phyloP scores from a whole-genome alignment of 163 green algal species.

The Scenedesmus sp. region DNA sequence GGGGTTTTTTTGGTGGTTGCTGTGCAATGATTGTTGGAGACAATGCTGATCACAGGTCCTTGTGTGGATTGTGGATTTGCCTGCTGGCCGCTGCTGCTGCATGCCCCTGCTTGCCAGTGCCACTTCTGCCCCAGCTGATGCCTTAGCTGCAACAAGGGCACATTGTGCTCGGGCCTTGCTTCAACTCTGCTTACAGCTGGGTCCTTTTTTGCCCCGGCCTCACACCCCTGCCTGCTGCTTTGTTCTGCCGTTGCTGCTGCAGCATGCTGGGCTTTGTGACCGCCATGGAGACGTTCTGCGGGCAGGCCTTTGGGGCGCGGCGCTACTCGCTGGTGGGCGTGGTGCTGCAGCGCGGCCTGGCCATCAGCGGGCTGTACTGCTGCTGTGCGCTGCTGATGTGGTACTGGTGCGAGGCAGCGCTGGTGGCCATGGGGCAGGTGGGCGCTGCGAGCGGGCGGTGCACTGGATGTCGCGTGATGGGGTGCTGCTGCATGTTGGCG shows the following conservation, averaged over 20 bases:
- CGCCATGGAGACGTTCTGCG: conserved; percentile 76
- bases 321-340: conserved; percentile 69
- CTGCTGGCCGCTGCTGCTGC: no score
- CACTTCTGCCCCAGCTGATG: not conserved
- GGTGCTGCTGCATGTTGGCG: conserved; percentile 47
- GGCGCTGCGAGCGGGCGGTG: not conserved
- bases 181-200: not conserved
- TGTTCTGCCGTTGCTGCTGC: not conserved
- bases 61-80: no score
- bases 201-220: not conserved
- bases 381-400: conserved; percentile 39
- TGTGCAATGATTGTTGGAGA: no score
- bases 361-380: conserved; percentile 59
- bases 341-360: conserved; percentile 70
- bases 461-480: no score
- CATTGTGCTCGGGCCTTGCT: not conserved
- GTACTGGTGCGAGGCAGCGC: conserved; percentile 56
- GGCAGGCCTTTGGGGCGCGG: conserved; percentile 67
- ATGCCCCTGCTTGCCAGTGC: not conserved
- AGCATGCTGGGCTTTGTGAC: conserved; percentile 71
- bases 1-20: conserved; percentile 14
- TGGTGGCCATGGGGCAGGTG: conserved; percentile 65
- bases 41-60: no score
- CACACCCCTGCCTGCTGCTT: not conserved
- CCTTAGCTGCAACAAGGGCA: not conserved